Evolutionary conservation across 345 rosid genomes (phyloP).

Genomic region (Eucalyptus paniculata): DNA sequence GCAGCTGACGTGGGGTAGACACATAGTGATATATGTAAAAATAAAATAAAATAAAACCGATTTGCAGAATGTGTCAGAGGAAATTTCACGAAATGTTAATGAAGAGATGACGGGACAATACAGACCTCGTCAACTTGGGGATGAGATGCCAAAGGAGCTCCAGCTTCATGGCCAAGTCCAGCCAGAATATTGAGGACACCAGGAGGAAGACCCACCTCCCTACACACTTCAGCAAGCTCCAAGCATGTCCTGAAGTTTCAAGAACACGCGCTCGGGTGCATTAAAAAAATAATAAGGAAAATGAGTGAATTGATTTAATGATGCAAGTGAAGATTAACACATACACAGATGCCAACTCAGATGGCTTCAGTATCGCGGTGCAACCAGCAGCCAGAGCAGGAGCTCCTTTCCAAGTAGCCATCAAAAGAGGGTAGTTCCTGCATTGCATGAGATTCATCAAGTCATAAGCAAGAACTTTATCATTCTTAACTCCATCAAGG

Average conservation of each 20-base stretch:
- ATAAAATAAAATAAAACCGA: no score
- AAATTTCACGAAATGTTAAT: not conserved
- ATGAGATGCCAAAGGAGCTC: slow-evolving; percentile 89
- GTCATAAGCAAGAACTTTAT: not conserved
- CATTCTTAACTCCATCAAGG: not conserved
- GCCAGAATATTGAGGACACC: slow-evolving; percentile 86
- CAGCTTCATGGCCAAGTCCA: slow-evolving; percentile 94
- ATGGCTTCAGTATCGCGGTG: slow-evolving; percentile 79
- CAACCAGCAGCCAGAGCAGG: slow-evolving; percentile 98
- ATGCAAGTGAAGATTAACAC: slow-evolving; percentile 5
- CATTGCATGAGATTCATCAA: not conserved
- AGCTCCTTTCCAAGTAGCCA: slow-evolving; percentile 97
- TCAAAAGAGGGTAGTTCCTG: slow-evolving; percentile 88
- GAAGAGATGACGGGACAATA: not conserved
- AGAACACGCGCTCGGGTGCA: not conserved
- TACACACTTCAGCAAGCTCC: slow-evolving; percentile 88
- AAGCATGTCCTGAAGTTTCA: slow-evolving; percentile 69
- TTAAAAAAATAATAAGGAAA: not conserved
- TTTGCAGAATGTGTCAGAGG: not conserved
- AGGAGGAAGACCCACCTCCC: slow-evolving; percentile 88
- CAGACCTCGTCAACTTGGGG: slow-evolving; percentile 80
- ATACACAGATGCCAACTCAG: slow-evolving; percentile 79
- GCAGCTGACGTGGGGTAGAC: not conserved
- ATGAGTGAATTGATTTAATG: not conserved
- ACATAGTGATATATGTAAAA: no score